Base-by-base conservation (phyloP, 2,329 filamentous ascomycete species). In the Aspergillus japonicus region DNA sequence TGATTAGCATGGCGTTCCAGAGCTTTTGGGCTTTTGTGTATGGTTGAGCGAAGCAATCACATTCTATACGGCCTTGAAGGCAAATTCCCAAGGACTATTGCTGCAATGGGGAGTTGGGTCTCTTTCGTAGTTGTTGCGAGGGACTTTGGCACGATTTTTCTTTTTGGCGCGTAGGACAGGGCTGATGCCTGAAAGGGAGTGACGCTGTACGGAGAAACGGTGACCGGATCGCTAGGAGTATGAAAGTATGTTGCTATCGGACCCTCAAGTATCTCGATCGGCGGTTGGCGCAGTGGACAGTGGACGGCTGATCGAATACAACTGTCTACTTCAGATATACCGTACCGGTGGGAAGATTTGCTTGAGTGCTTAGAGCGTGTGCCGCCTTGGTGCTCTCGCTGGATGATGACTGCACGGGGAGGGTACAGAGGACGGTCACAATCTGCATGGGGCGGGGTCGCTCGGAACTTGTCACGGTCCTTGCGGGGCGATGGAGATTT, bases 1-100 rank as follows among this genome's bases (percentile, higher is more conserved):
- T 59, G 44, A 66, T 66, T 57, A 69, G 67, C 60, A 61, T 56
- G 62, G 64, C 56, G 62, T 62, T 63, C 44, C 10, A 29, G 52
- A 39, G 49, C 47, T 29, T 29, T 29, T 60, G 21, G 50, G 5
- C 2, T n/a, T 42, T 44, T 19, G 5, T 44, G 35, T 54, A 31
- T 58, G 50, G 39, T 35, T 35, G 11, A 35, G 14, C 47, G 50
- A 51, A 57, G 50, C 39, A 51, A 49, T 60, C 53, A 60, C 62
- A 62, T 62, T 60, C 61, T 59, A 54, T 62, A 60, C 50, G 47
- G 57, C 50, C 42, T 31, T 51, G 16, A 19, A 35, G 39, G 39
- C 39, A 19, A 44, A 29, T 29, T 44, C 39, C 39, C 39, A 19
- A 39, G 48, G 39, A 23, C 19, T 56, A 39, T 35, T 33, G 29